Evolutionary conservation across 805 yeast species (phyloP), one percentile per base, ranked within the genome.

Genomic region (Candida chauliodis): DNA sequence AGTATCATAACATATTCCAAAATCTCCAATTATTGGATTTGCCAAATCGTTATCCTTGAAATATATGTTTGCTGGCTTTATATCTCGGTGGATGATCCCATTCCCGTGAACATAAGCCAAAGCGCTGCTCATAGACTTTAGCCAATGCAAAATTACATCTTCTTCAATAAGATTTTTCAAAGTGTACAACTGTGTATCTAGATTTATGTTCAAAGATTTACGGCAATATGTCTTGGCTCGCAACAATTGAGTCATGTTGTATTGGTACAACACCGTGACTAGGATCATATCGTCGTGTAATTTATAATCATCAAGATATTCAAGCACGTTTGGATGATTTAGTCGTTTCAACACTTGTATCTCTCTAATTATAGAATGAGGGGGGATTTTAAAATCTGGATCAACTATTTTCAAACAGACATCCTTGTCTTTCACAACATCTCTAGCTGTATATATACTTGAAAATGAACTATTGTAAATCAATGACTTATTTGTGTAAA

Each of bases 1-100:
- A 1, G 33, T 21, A 24, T 62, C 55, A 45, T 63, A 65, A 15
- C 63, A 49, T 11, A 79, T 72, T 5, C 95, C 93, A 58, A 82
- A 81, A 51, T 87, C 95, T 11, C 78, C 75, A 1, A 82, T 45
- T 4, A 65, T 54, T 1, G 70, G 67, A 10, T 43, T 42, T 34
- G 55, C 36, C 16, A 50, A 28, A 23, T 42, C 20, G 30, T 49
- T 41, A 20, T 63, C 45, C 7, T 30, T 34, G 18, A 21, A 36
- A 41, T 66, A 57, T 16, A 65, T 51, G 38, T 68, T 68, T 19
- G 59, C 41, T 1, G 71, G 70, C 44, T 68, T 68, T 36, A 68
- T 47, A 44, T 68, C 74, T 14, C 74, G 55, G 44, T 68, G 74
- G 11, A 68, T 66, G 5, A 68, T 53, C 1, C 62, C 59, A 8